Conservation (phyloP, 768 basidiomycete species). For the Pisolithus orientalis region DNA sequence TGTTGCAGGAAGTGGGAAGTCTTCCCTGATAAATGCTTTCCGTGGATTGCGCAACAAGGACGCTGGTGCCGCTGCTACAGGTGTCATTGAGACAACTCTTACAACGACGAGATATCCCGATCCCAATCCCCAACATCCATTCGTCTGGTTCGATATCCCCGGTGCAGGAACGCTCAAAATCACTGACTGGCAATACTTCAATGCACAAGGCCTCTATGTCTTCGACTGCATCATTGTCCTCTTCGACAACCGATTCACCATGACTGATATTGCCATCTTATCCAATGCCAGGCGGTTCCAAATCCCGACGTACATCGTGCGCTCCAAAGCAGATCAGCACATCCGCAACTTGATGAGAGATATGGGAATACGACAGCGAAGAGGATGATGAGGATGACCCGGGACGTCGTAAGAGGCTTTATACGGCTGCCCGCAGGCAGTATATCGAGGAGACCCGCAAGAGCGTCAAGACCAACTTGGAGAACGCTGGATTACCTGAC, state of each 20-base stretch:
- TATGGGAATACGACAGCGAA: conserved; percentile 12
- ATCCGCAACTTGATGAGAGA: conserved; percentile 19
- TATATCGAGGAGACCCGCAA: conserved; percentile 17
- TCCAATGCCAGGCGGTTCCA: conserved; percentile 22
- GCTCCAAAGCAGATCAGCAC: conserved; percentile 31
- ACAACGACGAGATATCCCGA: conserved; percentile 20
- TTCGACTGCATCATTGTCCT: conserved; percentile 30
- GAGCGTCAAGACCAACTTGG: conserved; percentile 13
- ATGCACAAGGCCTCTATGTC: conserved; percentile 29
- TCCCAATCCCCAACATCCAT: conserved; percentile 11
- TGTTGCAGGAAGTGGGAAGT: conserved; percentile 29
- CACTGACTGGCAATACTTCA: conserved; percentile 33
- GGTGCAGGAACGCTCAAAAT: conserved; percentile 30
- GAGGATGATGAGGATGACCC: conserved; percentile 9
- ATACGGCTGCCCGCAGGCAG: conserved; percentile 11
- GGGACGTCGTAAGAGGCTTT: conserved; percentile 2
- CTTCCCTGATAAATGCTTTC: conserved; percentile 31
- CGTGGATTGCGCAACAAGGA: conserved; percentile 22
- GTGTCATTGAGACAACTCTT: conserved; percentile 26
- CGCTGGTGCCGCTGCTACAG: conserved; percentile 20
- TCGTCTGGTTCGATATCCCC: conserved; percentile 32
- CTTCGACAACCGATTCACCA: conserved; percentile 28
- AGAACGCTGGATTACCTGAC: conserved; percentile 13
- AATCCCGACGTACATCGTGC: conserved; percentile 30
- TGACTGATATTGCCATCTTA: conserved; percentile 29